phyloP scores from a whole-genome alignment of 2,329 filamentous ascomycete genomes.

The Cercospora citrullina region DNA sequence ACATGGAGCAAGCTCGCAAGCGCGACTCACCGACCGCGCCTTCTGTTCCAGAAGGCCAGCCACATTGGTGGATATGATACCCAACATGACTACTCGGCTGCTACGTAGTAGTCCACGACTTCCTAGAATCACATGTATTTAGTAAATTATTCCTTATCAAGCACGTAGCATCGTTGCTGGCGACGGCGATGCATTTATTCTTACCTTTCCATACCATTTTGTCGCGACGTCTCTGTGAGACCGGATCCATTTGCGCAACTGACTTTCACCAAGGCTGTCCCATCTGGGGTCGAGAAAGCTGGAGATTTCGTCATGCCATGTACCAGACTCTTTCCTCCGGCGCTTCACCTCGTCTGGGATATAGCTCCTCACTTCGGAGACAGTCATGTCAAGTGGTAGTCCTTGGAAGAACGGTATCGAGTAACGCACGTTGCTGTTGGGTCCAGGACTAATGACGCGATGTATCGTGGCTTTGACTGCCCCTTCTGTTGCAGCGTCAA shows the following conservation, averaged over 20 bases:
- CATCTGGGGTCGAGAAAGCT: constrained; percentile 37
- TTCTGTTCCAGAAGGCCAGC: constrained; percentile 8
- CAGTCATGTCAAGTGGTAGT: constrained; percentile 39
- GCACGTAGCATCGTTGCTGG: background rate
- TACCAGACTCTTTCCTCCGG: constrained; percentile 21
- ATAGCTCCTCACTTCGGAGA: constrained; percentile 45
- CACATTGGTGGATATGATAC: constrained; percentile 9
- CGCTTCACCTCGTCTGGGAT: constrained; percentile 34
- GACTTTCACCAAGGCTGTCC: constrained; percentile 43
- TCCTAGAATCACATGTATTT: constrained; percentile 15
- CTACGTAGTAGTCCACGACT: constrained; percentile 32
- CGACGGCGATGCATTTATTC: background rate
- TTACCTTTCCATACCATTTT: constrained; percentile 41
- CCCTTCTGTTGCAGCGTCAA: constrained; percentile 58
- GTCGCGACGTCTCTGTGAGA: constrained; percentile 40
- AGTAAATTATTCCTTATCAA: background rate
- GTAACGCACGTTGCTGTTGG: constrained; percentile 31
- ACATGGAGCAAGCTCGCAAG: constrained; percentile 11
- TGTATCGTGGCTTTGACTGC: constrained; percentile 56
- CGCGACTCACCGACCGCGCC: background rate
- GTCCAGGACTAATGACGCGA: constrained; percentile 34
- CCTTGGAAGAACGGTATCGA: constrained; percentile 45
- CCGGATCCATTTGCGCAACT: constrained; percentile 41
- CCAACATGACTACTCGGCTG: constrained; percentile 1
- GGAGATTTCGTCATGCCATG: constrained; percentile 22